A percentile compares a stretch with the other conserved stretches of the same genome.
Conservation (phyloP, 1,284 basidiomycete species). For the Trichosporon faecale region DNA sequence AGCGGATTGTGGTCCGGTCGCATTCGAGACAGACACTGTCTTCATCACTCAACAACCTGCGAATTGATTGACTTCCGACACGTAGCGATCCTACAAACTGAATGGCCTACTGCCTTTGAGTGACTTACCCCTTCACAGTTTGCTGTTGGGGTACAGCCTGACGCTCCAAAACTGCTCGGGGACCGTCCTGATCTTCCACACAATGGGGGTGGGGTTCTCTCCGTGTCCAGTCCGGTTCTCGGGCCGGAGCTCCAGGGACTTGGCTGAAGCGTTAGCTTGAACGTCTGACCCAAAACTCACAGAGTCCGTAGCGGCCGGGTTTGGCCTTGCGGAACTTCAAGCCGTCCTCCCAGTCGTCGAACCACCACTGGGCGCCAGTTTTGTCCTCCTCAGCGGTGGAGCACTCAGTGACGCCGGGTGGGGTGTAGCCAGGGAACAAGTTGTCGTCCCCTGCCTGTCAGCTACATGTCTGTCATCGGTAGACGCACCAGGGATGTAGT, state of each 20-base stretch:
- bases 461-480: not conserved
- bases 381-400: not conserved
- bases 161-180: not conserved
- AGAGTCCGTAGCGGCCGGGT: not conserved
- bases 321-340: not conserved
- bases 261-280: not conserved
- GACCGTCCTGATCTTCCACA: not conserved
- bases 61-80: too few relatives aligned
- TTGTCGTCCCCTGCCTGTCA: not conserved
- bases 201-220: not conserved
- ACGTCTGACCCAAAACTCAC: not conserved
- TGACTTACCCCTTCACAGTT: too few relatives aligned
- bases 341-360: not conserved
- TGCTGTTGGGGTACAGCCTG: not conserved
- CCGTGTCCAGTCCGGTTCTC: not conserved
- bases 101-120: too few relatives aligned
- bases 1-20: too few relatives aligned
- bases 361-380: not conserved
- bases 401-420: not conserved
- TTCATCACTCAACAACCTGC: too few relatives aligned
- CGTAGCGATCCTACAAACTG: too few relatives aligned
- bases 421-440: not conserved
- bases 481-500: not conserved
- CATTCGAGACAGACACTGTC: too few relatives aligned
- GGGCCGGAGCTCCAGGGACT: not conserved